Evolutionary conservation across 306 rosid species (phyloP), one percentile per base, ranked within the genome.

Genomic region (Vigna reflexopilosa): DNA sequence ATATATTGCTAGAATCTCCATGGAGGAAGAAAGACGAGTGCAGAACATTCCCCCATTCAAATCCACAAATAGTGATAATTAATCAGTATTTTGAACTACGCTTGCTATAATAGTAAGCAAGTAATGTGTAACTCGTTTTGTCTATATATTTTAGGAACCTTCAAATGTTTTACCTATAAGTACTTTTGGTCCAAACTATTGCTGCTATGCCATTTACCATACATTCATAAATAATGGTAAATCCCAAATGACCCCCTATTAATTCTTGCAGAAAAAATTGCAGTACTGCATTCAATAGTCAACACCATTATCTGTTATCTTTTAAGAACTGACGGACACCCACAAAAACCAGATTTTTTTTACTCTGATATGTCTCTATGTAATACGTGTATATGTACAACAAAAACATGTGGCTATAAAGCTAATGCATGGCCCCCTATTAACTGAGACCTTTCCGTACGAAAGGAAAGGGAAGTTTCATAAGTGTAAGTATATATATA

Each of bases 111-210:
- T 57, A 57, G 16, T 57, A 22, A 20, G 14, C 12, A 2, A 56
- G 10, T 7, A 54, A 56, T 6, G 38, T 2, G 36, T 28, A 6
- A 12, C 11, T 4, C 3, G 17, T 13, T 34, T 7, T 28, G 40
- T 59, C 42, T 59, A 59, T 32, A 12, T 61, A 30, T 30, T 61
- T 44, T 67, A 67, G 72, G 57, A 26, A 22, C 44, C 16, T 48
- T 14, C 45, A 15, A 69, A 48, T 45, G 34, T 14, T 19, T 24
- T 47, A 47, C 58, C 28, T 48, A 47, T 69, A 26, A 16, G 9
- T 48, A 15, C 15, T 14, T 48, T 15, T 28, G 58, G 59, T 68
- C 58, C 74, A 19, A 26, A 68, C 56, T 45, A 26, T 47, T 19
- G 42, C 19, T 47, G 13, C 58, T 44, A 15, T 48, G 44, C 15